Evolutionary conservation across 2,329 filamentous ascomycete species (phyloP), one percentile per base, ranked within the genome.

Genomic region (Dactylellina cionopaga): DNA sequence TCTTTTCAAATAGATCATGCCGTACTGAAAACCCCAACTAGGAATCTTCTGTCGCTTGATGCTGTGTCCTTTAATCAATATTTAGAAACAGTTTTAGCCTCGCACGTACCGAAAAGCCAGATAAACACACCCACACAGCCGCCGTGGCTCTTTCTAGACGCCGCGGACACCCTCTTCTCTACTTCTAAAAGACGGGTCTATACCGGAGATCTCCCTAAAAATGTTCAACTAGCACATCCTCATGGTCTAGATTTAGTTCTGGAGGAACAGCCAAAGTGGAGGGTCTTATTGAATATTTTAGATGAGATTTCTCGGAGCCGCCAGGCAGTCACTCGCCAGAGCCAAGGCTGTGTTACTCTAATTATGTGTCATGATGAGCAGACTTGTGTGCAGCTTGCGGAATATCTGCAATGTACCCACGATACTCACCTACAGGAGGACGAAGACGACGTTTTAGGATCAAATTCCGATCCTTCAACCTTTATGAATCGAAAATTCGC

Each of bases 231-330:
- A 78, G 87, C 75, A 80, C 92, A 76, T 86, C 89, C 0, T 82
- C 97, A 5, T 85, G 87, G 55, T 15, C 43, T 74, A 11, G 59
- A 46, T 3, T 92, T 94, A 0, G 90, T 96, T 0, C 85, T 99
- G 1, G 95, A 99, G 80, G 93, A 97, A 79, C 89, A 96, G 76
- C 95, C 95, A 2, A 99, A 99, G 79, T 99, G 95, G 95, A 84
- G 85, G 24, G 83, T 96, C 13, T 83, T 99, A 15, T 90, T 92
- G n/a, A 92, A 97, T 64, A 89, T 97, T 0, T 82, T 99, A 3
- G 90, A 94, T 74, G 95, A 99, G 80, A 96, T 99, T 76, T 95
- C 98, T 77, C 87, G 89, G 58, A 93, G 96, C 77, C 84, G 92
- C 13, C 95, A 96, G 79, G 89, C 96, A 77, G 93, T 96, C 74